phyloP scores from a whole-genome alignment of 2,329 filamentous ascomycete species.

The Pestalotiopsis sp. region DNA sequence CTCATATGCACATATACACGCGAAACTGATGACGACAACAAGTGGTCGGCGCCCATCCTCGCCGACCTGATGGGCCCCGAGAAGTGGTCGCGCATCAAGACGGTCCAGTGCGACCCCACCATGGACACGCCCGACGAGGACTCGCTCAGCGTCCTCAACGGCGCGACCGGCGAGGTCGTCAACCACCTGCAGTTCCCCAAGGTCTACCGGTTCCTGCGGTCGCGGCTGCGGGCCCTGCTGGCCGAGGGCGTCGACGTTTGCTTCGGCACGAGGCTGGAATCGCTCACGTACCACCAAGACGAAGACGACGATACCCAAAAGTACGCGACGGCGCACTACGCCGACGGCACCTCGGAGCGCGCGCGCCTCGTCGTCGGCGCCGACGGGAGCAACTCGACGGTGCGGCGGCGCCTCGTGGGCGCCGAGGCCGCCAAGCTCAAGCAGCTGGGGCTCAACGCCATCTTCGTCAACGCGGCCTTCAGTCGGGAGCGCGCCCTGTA shows the following conservation, averaged over 20 bases:
- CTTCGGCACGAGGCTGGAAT: conserved; percentile 39
- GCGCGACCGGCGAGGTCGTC: conserved; percentile 23
- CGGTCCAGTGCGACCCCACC: conserved; percentile 22
- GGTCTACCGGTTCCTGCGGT: conserved; percentile 27
- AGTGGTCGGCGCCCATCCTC: conserved; percentile 25
- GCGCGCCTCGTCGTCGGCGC: conserved; percentile 35
- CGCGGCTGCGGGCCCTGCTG: conserved; percentile 38
- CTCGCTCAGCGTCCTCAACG: conserved; percentile 20
- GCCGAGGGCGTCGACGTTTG: conserved; percentile 36
- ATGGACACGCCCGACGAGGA: conserved; percentile 14
- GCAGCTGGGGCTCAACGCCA: conserved; percentile 44
- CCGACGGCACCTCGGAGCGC: conserved; percentile 29
- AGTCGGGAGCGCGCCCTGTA: conserved; percentile 43
- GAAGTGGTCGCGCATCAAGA: conserved; percentile 22
- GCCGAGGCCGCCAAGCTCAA: conserved; percentile 32
- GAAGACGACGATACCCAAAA: background rate
- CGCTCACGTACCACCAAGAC: conserved; percentile 34
- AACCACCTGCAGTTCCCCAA: conserved; percentile 16
- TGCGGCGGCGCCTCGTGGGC: conserved; percentile 32
- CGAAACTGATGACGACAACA: background rate
- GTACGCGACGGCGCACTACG: conserved; percentile 32
- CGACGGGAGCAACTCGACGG: conserved; percentile 33
- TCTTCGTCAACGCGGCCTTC: conserved; percentile 45
- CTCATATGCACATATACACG: too few species aligned
- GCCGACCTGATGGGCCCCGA: conserved; percentile 21